Evolutionary conservation across 306 rosid species (phyloP), one percentile per base, ranked within the genome.

Genomic region (Herpetospermum pedunculosum): DNA sequence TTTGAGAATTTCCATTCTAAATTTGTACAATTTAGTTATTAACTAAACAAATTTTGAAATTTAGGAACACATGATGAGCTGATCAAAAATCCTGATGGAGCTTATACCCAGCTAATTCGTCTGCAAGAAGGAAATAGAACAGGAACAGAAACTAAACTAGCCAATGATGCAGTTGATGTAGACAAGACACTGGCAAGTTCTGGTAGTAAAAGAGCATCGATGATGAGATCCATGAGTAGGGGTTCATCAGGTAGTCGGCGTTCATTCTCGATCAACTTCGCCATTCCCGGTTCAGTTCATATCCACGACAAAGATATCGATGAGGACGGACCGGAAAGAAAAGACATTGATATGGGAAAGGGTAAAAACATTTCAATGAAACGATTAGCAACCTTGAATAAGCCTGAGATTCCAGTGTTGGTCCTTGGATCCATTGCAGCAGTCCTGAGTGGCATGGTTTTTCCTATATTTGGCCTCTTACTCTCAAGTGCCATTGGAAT

Each of bases 91-190:
- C 81, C 83, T 6, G 76, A 86, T 30, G 98, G 98, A 43, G 91
- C 94, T 72, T 94, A 91, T 78, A 85, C 90, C 35, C 98, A 94
- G 70, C 89, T 94, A 54, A 53, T 94, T 73, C 90, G 85, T 52
- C 81, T 94, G 14, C 98, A 94, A 80, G 89, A 83, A 79, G 86
- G 92, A 78, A 63, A 76, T 0, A 19, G 14, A 34, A 67, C 68
- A 15, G 80, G 48, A 77, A 78, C 76, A 23, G 82, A 82, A 46
- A 71, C 19, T 38, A 10, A 50, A 18, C 58, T 1, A 23, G 65
- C 63, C 30, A 30, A 59, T 28, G 88, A 79, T 50, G 70, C 48
- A 18, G 80, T 83, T 30, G 78, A 18, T 49, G n/a, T 76, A 25
- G 82, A 86, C 41, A 76, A 44, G 53, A 14, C 57, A 15, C n/a